These are phyloP conservation scores for Pleodorina starrii DNA, from an alignment of 139 green algal genomes.

Conservation along the genomic window DNA sequence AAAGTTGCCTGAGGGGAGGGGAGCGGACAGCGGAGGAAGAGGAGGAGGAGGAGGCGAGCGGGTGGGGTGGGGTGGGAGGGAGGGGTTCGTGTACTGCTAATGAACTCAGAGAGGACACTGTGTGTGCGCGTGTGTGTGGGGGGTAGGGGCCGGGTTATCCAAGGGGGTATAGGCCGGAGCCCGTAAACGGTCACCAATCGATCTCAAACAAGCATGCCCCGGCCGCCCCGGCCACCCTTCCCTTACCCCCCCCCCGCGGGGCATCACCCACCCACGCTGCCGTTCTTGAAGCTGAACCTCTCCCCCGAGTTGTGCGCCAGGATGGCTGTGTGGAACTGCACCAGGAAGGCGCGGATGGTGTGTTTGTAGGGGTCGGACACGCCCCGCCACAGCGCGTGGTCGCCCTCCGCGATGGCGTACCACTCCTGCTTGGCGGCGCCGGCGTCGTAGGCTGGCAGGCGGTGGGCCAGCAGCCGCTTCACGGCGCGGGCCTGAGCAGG, in stretches of 20 bases:
- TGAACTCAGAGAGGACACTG: too few relatives aligned
- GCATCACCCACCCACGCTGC: conserved; percentile 82
- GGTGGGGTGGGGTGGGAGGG: too few relatives aligned
- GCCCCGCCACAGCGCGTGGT: conserved; percentile 92
- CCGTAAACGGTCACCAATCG: too few relatives aligned
- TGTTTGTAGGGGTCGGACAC: conserved; percentile 98
- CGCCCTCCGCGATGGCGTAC: conserved; percentile 94
- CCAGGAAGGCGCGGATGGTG: conserved; percentile 97
- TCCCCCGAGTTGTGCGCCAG: conserved; percentile 80
- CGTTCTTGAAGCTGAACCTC: conserved; percentile 94
- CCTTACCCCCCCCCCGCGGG: background rate
- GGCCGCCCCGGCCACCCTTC: too few relatives aligned
- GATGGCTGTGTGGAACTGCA: conserved; percentile 96
- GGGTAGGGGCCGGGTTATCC: too few relatives aligned
- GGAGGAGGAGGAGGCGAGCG: too few relatives aligned
- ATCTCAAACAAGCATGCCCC: background rate
- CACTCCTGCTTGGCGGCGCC: conserved; percentile 81
- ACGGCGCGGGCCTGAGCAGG: conserved; percentile 78
- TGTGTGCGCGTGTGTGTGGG: too few relatives aligned
- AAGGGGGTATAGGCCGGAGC: too few relatives aligned
- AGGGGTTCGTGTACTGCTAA: too few relatives aligned
- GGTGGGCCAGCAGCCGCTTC: conserved; percentile 90
- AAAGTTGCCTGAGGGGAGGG: conserved; percentile 91
- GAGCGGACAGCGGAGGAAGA: background rate
- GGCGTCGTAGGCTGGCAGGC: conserved; percentile 74